phyloP scores from a whole-genome alignment of 2,329 filamentous ascomycete genomes.

The Onygenales sp. region DNA sequence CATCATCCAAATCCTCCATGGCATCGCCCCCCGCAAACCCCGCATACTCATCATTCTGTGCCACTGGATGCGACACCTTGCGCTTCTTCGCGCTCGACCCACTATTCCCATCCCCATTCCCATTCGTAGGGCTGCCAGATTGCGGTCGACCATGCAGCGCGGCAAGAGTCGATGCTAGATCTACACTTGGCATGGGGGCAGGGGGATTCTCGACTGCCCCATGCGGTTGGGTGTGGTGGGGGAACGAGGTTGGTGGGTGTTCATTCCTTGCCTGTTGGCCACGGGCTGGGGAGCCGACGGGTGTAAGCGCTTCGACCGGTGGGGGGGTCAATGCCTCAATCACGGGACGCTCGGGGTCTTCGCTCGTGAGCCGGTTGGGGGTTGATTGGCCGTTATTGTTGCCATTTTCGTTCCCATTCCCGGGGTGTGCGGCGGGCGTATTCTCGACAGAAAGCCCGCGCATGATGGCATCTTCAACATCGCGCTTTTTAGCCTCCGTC shows the following conservation, averaged over 20 bases:
- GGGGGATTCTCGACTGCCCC: slow-evolving; percentile 7
- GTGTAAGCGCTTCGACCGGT: slow-evolving; percentile 47
- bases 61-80: slow-evolving; percentile 36
- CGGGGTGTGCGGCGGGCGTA: slow-evolving; percentile 34
- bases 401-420: slow-evolving; percentile 21
- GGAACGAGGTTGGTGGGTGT: not conserved
- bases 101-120: slow-evolving; percentile 13
- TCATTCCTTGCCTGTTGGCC: not conserved
- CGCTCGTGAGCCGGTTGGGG: slow-evolving; percentile 16
- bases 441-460: slow-evolving; percentile 61
- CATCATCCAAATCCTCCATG: slow-evolving; percentile 50
- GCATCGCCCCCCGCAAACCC: slow-evolving; percentile 45
- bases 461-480: slow-evolving; percentile 89
- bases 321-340: slow-evolving; percentile 84
- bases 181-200: slow-evolving; percentile 13
- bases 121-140: slow-evolving; percentile 11
- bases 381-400: slow-evolving; percentile 9
- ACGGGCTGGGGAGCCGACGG: slow-evolving; percentile 40
- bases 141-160: slow-evolving; percentile 14
- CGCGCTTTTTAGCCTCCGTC: slow-evolving; percentile 73
- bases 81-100: slow-evolving; percentile 36
- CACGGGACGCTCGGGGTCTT: slow-evolving; percentile 63
- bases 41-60: slow-evolving; percentile 24
- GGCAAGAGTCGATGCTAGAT: slow-evolving; percentile 13
- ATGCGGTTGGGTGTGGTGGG: slow-evolving; percentile 4